Base-by-base conservation (phyloP, 1,139 yeast genomes). In the Kodamaea sp. region DNA sequence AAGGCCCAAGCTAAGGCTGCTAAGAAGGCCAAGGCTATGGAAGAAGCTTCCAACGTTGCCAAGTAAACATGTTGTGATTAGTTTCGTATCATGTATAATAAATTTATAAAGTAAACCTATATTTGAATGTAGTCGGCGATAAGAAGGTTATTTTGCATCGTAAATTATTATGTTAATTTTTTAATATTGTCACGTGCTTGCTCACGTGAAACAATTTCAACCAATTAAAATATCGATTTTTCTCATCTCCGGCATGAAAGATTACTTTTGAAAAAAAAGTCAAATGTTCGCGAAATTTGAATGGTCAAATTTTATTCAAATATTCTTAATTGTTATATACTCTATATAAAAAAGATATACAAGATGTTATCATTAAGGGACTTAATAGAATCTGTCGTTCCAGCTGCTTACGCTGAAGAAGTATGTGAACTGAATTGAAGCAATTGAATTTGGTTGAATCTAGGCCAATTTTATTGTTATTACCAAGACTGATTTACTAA, bases 321-420 rank as follows among this genome's bases (percentile, higher is more conserved):
- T 12, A 29, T 15, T 15, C 20, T 29, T 29, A 29, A 29, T 29
- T 29, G 11, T 29, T 15, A 12, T 29, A 12, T 29, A 15, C 31
- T 9, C 22, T 29, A 15, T 8, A 29, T 12, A 29, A 15, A 12
- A 29, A 22, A 29, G 31, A 8, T 22, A 29, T 29, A 15, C 20
- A 29, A 29, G 32, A 70, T 71, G 77, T 73, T 82, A 54, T 73
- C 86, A 59, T 76, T 77, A 63, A 71, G 78, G 73, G 95, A 87
- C 66, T 71, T 89, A 61, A 83, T 85, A 69, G 96, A 88, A 65
- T 75, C 86, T 50, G 75, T 86, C 50, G 68, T 81, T 54, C 96
- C 96, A 62, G 77, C 87, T 53, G 96, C 95, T 43, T 80, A 76
- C 69, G 96, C 96, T 58, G 96, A 86, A 62, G 90, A 80, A 62